Evolutionary conservation across 768 basidiomycete genomes (phyloP).

Genomic region (Multifurca ochricompacta): DNA sequence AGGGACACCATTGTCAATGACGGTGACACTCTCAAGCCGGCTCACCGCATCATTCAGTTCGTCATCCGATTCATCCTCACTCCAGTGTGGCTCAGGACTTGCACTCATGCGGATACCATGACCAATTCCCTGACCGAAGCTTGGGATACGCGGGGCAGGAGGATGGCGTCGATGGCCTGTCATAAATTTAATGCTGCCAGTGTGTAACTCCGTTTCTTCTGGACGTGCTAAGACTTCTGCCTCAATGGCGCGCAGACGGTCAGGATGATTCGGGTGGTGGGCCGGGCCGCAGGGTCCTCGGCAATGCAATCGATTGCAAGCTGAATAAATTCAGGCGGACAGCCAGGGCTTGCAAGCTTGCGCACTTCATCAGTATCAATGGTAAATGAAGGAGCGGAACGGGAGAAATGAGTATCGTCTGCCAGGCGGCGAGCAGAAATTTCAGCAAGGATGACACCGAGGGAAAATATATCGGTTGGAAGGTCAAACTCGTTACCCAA

Average conservation of each 20-base stretch:
- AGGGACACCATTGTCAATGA: constrained; percentile 33
- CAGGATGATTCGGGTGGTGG: constrained; percentile 73
- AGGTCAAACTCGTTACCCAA: constrained; percentile 88
- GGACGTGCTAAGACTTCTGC: constrained; percentile 67
- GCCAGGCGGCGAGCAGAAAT: constrained; percentile 81
- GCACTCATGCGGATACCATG: constrained; percentile 42
- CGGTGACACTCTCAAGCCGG: constrained; percentile 42
- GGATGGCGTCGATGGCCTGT: constrained; percentile 53
- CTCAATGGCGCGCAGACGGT: constrained; percentile 73
- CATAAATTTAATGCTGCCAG: constrained; percentile 83
- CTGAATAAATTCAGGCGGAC: constrained; percentile 68
- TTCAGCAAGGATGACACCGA: constrained; percentile 91
- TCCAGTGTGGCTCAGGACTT: constrained; percentile 28
- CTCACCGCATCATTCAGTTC: constrained; percentile 58
- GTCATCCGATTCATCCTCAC: constrained; percentile 54
- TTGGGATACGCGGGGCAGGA: constrained; percentile 70
- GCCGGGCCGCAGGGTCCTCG: constrained; percentile 58
- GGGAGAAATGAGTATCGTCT: constrained; percentile 70
- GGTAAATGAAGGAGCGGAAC: constrained; percentile 69
- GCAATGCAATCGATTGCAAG: constrained; percentile 74
- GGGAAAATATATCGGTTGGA: constrained; percentile 89
- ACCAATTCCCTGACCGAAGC: constrained; percentile 69
- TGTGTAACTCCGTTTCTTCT: constrained; percentile 62
- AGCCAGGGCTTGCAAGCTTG: constrained; percentile 57
- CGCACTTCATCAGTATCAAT: constrained; percentile 71